Percentiles rank a stretch among this genome's conserved stretches.
These are phyloP conservation scores for Colletotrichum eremochloae DNA, from an alignment of 2,329 filamentous ascomycete species.

Conservation along the genomic window DNA sequence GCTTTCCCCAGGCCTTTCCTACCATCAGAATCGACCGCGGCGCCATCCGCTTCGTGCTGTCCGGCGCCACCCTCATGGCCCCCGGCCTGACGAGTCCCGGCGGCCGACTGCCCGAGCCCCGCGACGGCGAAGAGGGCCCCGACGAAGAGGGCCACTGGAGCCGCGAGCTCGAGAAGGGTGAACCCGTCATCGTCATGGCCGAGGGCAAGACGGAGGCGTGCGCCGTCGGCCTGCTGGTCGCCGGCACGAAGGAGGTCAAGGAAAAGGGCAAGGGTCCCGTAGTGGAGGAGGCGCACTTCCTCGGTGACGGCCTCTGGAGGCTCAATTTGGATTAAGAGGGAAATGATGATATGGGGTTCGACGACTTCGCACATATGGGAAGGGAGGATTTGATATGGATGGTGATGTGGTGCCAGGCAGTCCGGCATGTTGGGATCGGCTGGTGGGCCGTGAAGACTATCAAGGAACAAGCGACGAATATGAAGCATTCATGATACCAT, in stretches of 20 bases:
- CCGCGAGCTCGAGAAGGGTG: conserved; percentile 80
- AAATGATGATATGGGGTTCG: not conserved
- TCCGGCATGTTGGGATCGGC: not conserved
- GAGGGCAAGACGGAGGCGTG: conserved; percentile 96
- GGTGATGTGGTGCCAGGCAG: not conserved
- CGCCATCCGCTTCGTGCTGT: conserved; percentile 95
- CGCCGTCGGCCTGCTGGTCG: conserved; percentile 85
- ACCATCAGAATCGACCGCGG: conserved; percentile 92
- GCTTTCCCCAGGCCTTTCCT: conserved; percentile 87
- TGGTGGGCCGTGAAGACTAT: not conserved
- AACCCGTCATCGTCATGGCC: conserved; percentile 88
- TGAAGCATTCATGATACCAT: not conserved
- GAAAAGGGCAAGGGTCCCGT: conserved; percentile 94
- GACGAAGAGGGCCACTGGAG: conserved; percentile 69
- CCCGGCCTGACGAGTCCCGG: conserved; percentile 89
- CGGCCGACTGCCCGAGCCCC: conserved; percentile 77
- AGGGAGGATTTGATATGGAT: not conserved
- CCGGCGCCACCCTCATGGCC: conserved; percentile 95
- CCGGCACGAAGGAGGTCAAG: conserved; percentile 92
- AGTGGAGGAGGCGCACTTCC: conserved; percentile 92
- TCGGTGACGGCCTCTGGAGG: conserved; percentile 95
- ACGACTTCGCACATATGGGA: not conserved
- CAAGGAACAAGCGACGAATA: not conserved
- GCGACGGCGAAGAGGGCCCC: conserved; percentile 58
- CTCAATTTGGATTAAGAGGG: conserved; percentile 63